Evolutionary conservation across 2,329 filamentous ascomycete species (phyloP).

Genomic region (Cladophialophora carrionii): DNA sequence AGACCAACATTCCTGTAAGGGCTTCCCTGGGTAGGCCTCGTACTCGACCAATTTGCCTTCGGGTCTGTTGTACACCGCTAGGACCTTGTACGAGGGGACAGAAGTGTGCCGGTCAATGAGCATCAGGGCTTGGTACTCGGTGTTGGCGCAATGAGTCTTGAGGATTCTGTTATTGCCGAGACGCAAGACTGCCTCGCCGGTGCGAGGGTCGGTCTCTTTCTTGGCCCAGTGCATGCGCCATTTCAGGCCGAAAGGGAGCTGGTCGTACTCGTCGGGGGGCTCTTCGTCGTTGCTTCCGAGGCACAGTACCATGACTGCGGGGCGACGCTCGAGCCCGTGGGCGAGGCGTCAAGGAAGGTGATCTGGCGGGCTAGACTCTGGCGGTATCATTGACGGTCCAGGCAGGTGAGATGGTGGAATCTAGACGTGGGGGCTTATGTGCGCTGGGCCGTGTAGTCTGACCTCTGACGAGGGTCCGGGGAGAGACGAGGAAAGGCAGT

Average conservation of each 20-base stretch:
- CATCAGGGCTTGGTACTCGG: conserved; percentile 38
- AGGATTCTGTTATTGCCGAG: conserved; percentile 34
- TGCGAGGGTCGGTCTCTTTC: conserved; percentile 34
- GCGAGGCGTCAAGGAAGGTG: conserved; percentile 1
- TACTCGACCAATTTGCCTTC: conserved; percentile 38
- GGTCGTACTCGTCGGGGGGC: conserved; percentile 37
- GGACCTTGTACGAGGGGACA: conserved; percentile 36
- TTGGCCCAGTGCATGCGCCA: conserved; percentile 38
- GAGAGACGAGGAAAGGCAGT: conserved; percentile 25
- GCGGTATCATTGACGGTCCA: conserved; percentile 19
- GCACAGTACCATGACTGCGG: conserved; percentile 34
- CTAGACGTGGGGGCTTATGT: conserved; percentile 4
- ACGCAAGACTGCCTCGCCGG: conserved; percentile 34
- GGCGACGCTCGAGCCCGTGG: not conserved
- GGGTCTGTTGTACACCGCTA: conserved; percentile 36
- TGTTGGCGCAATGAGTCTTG: conserved; percentile 37
- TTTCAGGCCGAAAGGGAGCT: conserved; percentile 33
- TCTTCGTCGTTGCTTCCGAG: conserved; percentile 33
- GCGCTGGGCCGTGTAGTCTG: conserved; percentile 9
- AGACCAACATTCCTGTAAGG: conserved; percentile 32
- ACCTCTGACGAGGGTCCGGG: conserved; percentile 28
- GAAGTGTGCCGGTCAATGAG: conserved; percentile 37
- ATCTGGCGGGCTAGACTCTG: conserved; percentile 3
- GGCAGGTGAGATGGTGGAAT: conserved; percentile 1
- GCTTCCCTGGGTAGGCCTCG: conserved; percentile 35